These are phyloP conservation scores for Pyrenopolyporus hunteri DNA, from an alignment of 495 filamentous ascomycete genomes.

Conservation along the genomic window DNA sequence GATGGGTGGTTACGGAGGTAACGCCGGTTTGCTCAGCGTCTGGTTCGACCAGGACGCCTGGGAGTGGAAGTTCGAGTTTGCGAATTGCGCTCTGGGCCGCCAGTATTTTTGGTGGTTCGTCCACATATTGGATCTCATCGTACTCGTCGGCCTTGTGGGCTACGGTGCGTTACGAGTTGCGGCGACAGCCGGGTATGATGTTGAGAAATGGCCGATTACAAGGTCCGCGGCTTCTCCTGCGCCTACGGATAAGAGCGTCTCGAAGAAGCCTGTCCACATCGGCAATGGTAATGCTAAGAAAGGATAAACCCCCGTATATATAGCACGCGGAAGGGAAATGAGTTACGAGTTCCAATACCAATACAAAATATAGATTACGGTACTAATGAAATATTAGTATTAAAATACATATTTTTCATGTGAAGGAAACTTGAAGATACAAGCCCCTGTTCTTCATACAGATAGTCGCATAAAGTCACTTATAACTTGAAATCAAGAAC, in stretches of 20 bases:
- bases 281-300: conserved; percentile 23
- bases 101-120: conserved; percentile 96
- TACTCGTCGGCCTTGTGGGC: conserved; percentile 45
- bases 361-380: conserved; percentile 29
- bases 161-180: conserved; percentile 36
- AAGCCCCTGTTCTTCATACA: not conserved
- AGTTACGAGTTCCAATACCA: conserved; percentile 31
- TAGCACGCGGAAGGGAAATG: conserved; percentile 19
- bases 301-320: conserved; percentile 8
- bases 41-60: conserved; percentile 79
- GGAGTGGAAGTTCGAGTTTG: conserved; percentile 84
- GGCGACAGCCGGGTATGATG: conserved; percentile 30
- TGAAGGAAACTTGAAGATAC: not conserved
- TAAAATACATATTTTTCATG: not conserved
- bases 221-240: not conserved
- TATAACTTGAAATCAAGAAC: conserved; percentile 50
- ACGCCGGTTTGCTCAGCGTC: conserved; percentile 81
- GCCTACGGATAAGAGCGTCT: not conserved
- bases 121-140: conserved; percentile 72
- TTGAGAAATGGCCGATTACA: conserved; percentile 17
- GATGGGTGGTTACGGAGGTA: conserved; percentile 94
- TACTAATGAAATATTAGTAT: conserved; percentile 7
- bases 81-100: conserved; percentile 74
- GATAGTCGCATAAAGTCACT: not conserved
- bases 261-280: not conserved